These are phyloP conservation scores for Salix brachista DNA, from an alignment of 345 rosid genomes.

Conservation along the genomic window DNA sequence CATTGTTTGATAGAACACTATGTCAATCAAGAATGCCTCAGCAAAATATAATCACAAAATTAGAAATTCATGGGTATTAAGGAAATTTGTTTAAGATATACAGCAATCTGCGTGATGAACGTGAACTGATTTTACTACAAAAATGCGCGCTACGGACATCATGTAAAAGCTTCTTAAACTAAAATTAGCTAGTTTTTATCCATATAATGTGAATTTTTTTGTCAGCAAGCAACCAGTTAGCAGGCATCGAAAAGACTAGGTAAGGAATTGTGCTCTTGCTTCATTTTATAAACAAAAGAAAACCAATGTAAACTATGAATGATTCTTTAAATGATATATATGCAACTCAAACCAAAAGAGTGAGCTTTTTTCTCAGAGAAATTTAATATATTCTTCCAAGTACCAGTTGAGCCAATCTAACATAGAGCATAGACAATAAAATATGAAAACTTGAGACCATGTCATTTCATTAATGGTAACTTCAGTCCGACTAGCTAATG, in stretches of 20 bases:
- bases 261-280: not conserved
- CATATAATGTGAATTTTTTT: not conserved
- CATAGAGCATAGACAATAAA: not conserved
- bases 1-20: not conserved
- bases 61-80: not conserved
- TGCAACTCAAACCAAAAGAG: not conserved
- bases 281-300: not conserved
- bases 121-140: not conserved
- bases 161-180: not conserved
- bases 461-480: not conserved
- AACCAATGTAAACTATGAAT: not conserved
- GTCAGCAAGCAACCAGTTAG: not conserved
- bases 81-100: slow-evolving; percentile 1
- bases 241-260: not conserved
- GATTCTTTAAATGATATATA: not conserved
- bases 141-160: not conserved
- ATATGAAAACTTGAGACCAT: not conserved
- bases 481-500: not conserved
- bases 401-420: not conserved
- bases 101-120: not conserved
- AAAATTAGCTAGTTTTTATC: not conserved
- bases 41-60: not conserved
- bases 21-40: not conserved
- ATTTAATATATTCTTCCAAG: not conserved
- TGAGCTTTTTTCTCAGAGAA: not conserved